Percentiles rank a stretch among this genome's conserved stretches.
phyloP scores from a whole-genome alignment of 305 asterid genomes.

The Fraxinus ornus region DNA sequence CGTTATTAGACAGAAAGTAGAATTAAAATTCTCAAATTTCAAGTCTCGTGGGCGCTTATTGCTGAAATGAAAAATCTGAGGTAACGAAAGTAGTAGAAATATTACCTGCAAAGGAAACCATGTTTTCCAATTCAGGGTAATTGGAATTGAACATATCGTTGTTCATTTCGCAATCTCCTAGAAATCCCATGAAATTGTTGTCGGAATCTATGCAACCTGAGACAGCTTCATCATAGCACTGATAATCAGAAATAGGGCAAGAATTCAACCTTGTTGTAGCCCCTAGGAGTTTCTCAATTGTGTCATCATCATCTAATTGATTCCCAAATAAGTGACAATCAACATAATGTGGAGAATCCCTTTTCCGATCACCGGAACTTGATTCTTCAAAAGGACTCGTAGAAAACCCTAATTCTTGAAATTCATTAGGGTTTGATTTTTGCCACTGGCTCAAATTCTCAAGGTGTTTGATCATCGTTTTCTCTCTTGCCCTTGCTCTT shows the following conservation, averaged over 20 bases:
- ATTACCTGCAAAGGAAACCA: neutral
- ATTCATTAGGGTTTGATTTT: neutral
- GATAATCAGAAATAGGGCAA: neutral
- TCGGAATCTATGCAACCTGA: neutral
- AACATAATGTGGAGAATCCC: neutral
- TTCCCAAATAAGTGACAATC: neutral
- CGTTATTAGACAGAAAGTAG: neutral
- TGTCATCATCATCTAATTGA: neutral
- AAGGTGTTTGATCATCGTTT: conserved; percentile 25
- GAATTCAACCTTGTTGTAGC: neutral
- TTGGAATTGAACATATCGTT: neutral
- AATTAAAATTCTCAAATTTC: neutral
- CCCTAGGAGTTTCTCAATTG: neutral
- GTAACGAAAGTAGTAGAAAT: neutral
- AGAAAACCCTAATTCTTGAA: neutral
- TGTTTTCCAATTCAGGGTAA: neutral
- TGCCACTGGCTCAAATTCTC: neutral
- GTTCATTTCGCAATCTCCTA: neutral
- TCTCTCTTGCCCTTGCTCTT: conserved; percentile 48
- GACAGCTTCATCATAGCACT: neutral
- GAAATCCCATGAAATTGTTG: neutral
- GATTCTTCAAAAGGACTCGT: conserved; percentile 10
- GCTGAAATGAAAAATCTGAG: neutral
- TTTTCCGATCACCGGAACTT: neutral
- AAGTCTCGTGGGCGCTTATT: neutral